Conservation (phyloP, 208 protist species). For the Leishmania major region DNA sequence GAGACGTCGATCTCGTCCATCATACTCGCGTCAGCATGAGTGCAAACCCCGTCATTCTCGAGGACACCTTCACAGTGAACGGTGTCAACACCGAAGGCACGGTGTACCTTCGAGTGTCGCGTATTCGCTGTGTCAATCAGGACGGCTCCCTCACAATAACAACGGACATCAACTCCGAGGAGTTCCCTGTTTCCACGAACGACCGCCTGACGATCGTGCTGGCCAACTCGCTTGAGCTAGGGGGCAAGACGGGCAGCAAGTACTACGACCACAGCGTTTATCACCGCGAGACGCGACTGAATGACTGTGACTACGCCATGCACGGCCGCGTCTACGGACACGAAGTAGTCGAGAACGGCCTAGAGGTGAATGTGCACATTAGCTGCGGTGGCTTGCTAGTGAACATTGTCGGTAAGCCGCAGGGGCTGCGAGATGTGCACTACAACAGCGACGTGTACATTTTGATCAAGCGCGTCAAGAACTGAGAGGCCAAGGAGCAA, state of each 20-base stretch:
- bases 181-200: slow-evolving; percentile 94
- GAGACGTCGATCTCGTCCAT: neutral
- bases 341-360: slow-evolving; percentile 86
- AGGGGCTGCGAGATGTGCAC: slow-evolving; percentile 87
- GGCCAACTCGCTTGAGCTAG: slow-evolving; percentile 91
- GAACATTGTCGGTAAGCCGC: slow-evolving; percentile 91
- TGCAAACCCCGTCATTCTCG: slow-evolving; percentile 81
- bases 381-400: slow-evolving; percentile 98
- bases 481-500: slow-evolving; percentile 25
- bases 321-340: slow-evolving; percentile 96
- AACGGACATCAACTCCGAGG: slow-evolving; percentile 96
- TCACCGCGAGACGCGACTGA: slow-evolving; percentile 88
- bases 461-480: slow-evolving; percentile 80
- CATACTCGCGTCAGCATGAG: slow-evolving; percentile 37
- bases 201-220: slow-evolving; percentile 95
- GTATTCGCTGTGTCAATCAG: slow-evolving; percentile 84
- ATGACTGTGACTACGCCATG: slow-evolving; percentile 98
- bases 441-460: slow-evolving; percentile 92
- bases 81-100: slow-evolving; percentile 75
- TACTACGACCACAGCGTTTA: slow-evolving; percentile 92
- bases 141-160: slow-evolving; percentile 74
- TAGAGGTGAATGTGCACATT: slow-evolving; percentile 93
- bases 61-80: slow-evolving; percentile 90
- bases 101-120: slow-evolving; percentile 87
- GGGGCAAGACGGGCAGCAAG: slow-evolving; percentile 78